A percentile compares a stretch with the other conserved stretches of the same genome.
Evolutionary conservation across 2,329 filamentous ascomycete genomes (phyloP).

Genomic region (Gnomoniopsis smithogilvyi): DNA sequence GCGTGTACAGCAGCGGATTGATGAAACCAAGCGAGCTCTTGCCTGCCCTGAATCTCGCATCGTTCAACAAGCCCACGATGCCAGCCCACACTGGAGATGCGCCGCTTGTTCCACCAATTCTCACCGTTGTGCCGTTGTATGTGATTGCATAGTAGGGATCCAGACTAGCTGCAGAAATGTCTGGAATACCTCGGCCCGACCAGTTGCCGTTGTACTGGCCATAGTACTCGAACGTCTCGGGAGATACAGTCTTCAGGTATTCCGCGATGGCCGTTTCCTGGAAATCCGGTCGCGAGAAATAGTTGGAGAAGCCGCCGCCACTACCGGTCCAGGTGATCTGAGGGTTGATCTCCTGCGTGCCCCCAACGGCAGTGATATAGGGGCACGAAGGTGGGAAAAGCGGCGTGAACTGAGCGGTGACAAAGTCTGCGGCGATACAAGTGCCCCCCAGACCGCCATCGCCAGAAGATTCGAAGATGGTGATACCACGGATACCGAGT

Average conservation of each 20-base stretch:
- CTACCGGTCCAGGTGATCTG: slow-evolving; percentile 53
- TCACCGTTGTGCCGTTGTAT: not conserved
- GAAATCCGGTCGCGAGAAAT: slow-evolving; percentile 40
- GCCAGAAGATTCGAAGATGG: slow-evolving; percentile 61
- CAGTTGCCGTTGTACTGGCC: slow-evolving; percentile 37
- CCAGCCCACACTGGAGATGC: slow-evolving; percentile 49
- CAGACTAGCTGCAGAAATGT: slow-evolving; percentile 36
- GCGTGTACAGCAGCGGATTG: slow-evolving; percentile 26
- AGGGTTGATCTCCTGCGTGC: slow-evolving; percentile 46
- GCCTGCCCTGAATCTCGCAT: slow-evolving; percentile 42
- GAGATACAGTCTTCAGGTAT: slow-evolving; percentile 35
- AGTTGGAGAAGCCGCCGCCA: slow-evolving; percentile 48
- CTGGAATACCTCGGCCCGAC: slow-evolving; percentile 4
- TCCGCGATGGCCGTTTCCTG: slow-evolving; percentile 42
- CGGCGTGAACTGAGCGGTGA: slow-evolving; percentile 38
- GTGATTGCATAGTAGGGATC: slow-evolving; percentile 14
- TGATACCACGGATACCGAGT: slow-evolving; percentile 64
- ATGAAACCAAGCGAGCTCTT: slow-evolving; percentile 39
- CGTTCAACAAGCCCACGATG: slow-evolving; percentile 51
- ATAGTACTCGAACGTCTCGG: slow-evolving; percentile 45
- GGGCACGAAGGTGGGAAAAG: slow-evolving; percentile 42
- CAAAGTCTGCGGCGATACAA: slow-evolving; percentile 23
- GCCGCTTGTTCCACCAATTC: slow-evolving; percentile 26
- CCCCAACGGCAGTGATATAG: slow-evolving; percentile 61
- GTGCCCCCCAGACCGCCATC: slow-evolving; percentile 41